Evolutionary conservation across 1,139 yeast species (phyloP).

Genomic region (Candida sanyaensis): DNA sequence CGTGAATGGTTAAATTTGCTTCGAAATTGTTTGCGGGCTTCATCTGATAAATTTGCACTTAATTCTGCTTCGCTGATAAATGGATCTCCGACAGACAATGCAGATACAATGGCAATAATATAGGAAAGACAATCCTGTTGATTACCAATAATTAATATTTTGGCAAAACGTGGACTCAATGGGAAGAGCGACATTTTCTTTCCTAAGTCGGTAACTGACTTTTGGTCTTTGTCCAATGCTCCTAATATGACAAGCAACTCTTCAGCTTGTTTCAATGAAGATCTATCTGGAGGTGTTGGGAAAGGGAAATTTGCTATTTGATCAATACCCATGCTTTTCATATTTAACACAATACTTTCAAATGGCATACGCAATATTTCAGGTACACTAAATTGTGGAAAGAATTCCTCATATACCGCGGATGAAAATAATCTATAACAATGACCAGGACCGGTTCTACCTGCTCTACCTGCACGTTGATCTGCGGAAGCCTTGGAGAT

Average conservation of each 20-base stretch:
- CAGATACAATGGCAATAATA: slow-evolving; percentile 87
- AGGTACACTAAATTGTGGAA: slow-evolving; percentile 79
- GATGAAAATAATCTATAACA: slow-evolving; percentile 91
- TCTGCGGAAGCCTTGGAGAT: slow-evolving; percentile 93
- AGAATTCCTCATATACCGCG: slow-evolving; percentile 90
- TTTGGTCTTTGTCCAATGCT: slow-evolving; percentile 60
- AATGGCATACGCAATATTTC: slow-evolving; percentile 95
- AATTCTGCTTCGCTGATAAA: slow-evolving; percentile 74
- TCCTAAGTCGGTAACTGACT: slow-evolving; percentile 73
- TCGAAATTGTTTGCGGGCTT: slow-evolving; percentile 35
- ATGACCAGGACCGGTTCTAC: slow-evolving; percentile 99
- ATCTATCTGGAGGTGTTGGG: slow-evolving; percentile 87
- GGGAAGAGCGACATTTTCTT: slow-evolving; percentile 89
- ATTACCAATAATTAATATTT: slow-evolving; percentile 84
- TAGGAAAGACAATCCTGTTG: slow-evolving; percentile 86
- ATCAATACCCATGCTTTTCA: slow-evolving; percentile 97
- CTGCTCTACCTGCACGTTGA: slow-evolving; percentile 98
- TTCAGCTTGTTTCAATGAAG: slow-evolving; percentile 64
- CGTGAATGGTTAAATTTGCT: slow-evolving; percentile 57
- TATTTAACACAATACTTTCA: slow-evolving; percentile 87
- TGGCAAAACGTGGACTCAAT: slow-evolving; percentile 89
- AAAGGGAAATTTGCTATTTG: slow-evolving; percentile 91
- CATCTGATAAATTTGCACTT: slow-evolving; percentile 24
- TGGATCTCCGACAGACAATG: slow-evolving; percentile 92
- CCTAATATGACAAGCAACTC: slow-evolving; percentile 71